Percentiles rank a stretch among this genome's conserved stretches.
Conservation (phyloP, 768 basidiomycete species). For the Agrocybe chaxingu region DNA sequence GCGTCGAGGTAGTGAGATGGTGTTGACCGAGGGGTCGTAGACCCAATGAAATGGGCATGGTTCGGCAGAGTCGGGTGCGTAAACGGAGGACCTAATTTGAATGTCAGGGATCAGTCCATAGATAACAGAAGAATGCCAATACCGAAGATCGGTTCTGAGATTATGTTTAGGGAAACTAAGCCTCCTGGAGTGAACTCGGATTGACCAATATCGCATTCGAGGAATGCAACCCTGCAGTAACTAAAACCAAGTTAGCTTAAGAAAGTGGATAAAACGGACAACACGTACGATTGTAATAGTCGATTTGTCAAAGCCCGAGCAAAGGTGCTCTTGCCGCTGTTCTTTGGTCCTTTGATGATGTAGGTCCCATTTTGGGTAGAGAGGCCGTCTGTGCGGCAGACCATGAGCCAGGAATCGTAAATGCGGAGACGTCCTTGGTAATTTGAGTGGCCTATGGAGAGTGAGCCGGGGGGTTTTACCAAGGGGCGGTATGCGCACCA, state of each 20-base stretch:
- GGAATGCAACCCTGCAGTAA: conserved; percentile 79
- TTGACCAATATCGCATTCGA: conserved; percentile 93
- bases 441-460: conserved; percentile 28
- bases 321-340: conserved; percentile 89
- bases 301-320: conserved; percentile 70
- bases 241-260: conserved; percentile 29
- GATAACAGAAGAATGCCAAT: conserved; percentile 1
- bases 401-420: conserved; percentile 37
- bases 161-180: conserved; percentile 73
- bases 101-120: background rate
- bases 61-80: conserved; percentile 75
- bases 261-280: background rate
- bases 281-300: conserved; percentile 53
- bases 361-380: conserved; percentile 31
- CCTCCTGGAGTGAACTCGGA: conserved; percentile 91
- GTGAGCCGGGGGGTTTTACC: background rate
- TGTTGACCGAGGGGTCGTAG: conserved; percentile 70
- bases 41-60: conserved; percentile 79
- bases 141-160: conserved; percentile 75
- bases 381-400: conserved; percentile 22
- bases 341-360: conserved; percentile 82
- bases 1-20: conserved; percentile 75
- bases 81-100: conserved; percentile 72
- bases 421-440: conserved; percentile 36
- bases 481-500: conserved; percentile 34